These are phyloP conservation scores for Linum usitatissimum DNA, from an alignment of 345 rosid species.

Conservation along the genomic window DNA sequence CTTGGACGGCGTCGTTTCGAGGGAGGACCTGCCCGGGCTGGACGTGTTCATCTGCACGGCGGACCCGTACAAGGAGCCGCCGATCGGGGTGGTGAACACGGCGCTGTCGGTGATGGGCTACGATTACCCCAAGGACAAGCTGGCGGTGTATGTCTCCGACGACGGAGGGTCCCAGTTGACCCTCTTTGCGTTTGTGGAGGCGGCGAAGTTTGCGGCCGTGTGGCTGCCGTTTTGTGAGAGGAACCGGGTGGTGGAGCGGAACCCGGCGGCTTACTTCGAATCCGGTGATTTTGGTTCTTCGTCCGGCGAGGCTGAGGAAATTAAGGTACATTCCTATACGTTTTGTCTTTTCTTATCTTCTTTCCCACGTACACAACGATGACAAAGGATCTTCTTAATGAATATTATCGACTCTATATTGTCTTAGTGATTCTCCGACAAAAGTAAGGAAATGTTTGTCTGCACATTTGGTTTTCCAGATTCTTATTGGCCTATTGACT, in stretches of 20 bases:
- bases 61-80: constrained; percentile 85
- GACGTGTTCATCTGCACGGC: constrained; percentile 87
- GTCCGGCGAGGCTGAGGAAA: constrained; percentile 19
- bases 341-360: too few species aligned
- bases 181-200: constrained; percentile 66
- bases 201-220: constrained; percentile 48
- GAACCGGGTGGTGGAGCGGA: constrained; percentile 32
- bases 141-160: constrained; percentile 66
- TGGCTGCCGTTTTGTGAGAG: constrained; percentile 68
- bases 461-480: too few species aligned
- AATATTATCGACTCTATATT: too few species aligned
- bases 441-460: too few species aligned
- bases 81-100: constrained; percentile 55
- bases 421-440: too few species aligned
- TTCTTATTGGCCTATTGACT: too few species aligned
- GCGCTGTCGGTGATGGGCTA: constrained; percentile 70
- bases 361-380: too few species aligned
- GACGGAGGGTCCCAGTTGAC: constrained; percentile 74
- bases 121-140: constrained; percentile 58
- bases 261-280: constrained; percentile 46
- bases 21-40: constrained; percentile 37
- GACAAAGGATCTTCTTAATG: too few species aligned
- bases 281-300: constrained; percentile 13
- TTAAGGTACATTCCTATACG: constrained; percentile 34
- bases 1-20: constrained; percentile 16